Conservation (phyloP, 2,329 filamentous ascomycete genomes). For the Coleophoma eucalyptorum region DNA sequence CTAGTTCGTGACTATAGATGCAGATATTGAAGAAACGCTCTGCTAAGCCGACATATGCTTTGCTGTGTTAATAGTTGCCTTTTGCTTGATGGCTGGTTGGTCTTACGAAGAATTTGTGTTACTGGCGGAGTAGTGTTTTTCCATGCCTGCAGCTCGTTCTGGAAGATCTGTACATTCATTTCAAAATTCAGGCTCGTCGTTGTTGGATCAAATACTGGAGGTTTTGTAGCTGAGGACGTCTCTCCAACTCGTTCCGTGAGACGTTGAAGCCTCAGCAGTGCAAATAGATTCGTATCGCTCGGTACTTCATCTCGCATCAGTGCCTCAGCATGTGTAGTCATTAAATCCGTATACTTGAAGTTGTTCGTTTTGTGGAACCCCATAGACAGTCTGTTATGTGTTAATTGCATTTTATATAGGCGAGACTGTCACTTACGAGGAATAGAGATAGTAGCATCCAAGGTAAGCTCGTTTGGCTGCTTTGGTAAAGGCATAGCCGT, state of each 20-base stretch:
- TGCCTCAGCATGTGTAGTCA: slow-evolving; percentile 12
- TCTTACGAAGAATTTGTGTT: slow-evolving; percentile 13
- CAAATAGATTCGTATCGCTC: slow-evolving; percentile 6
- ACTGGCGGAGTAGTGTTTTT: slow-evolving; percentile 8
- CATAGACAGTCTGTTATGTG: slow-evolving; percentile 8
- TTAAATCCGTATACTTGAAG: slow-evolving; percentile 17
- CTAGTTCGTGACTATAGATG: slow-evolving; percentile 20
- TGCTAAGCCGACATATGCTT: slow-evolving; percentile 14
- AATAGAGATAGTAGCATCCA: slow-evolving; percentile 26
- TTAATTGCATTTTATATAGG: neutral
- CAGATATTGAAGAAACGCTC: slow-evolving; percentile 10
- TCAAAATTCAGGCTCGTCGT: slow-evolving; percentile 16
- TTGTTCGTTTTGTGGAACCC: slow-evolving; percentile 21
- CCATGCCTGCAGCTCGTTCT: slow-evolving; percentile 19
- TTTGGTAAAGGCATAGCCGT: slow-evolving; percentile 13
- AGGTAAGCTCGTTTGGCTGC: slow-evolving; percentile 23
- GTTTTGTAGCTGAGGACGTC: slow-evolving; percentile 1
- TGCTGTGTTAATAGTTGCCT: neutral
- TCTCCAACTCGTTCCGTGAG: slow-evolving; percentile 13
- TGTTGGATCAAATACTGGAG: slow-evolving; percentile 4
- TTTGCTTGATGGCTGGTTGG: neutral
- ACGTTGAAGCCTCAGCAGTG: slow-evolving; percentile 17
- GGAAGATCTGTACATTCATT: slow-evolving; percentile 20
- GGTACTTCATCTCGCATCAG: slow-evolving; percentile 8
- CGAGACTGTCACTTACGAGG: slow-evolving; percentile 15